Percentiles rank a stretch among this genome's conserved stretches.
Evolutionary conservation across 176 grass and related monocot genomes (phyloP).

Genomic region (Paspalum vaginatum): DNA sequence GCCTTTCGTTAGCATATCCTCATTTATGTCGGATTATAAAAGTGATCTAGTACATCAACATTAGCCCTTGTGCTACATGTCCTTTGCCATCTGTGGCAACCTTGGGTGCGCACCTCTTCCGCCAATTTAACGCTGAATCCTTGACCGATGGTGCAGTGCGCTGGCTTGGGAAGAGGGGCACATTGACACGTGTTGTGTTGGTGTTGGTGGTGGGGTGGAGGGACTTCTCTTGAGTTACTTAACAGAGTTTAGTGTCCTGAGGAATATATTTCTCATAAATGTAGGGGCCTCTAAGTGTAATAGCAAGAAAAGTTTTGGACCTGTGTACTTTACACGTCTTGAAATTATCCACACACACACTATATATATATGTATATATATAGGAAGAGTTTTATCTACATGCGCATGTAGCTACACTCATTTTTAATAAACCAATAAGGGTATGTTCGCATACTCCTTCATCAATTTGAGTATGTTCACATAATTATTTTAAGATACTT

Average conservation of each 20-base stretch:
- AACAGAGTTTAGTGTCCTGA: neutral
- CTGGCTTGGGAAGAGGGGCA: neutral
- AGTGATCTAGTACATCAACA: neutral
- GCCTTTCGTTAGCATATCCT: neutral
- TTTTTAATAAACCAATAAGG: too few species aligned
- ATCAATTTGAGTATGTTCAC: too few species aligned
- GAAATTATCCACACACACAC: neutral
- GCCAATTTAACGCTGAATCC: neutral
- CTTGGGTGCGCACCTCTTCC: neutral
- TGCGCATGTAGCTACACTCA: too few species aligned
- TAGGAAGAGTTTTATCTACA: too few species aligned
- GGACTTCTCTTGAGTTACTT: neutral
- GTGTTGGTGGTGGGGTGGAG: too few species aligned
- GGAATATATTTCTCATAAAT: neutral
- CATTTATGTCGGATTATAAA: neutral
- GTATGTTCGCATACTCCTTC: too few species aligned
- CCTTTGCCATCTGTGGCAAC: neutral
- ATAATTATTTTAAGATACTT: too few species aligned
- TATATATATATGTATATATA: too few species aligned
- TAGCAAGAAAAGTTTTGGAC: neutral
- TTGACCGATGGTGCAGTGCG: neutral
- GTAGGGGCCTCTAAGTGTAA: neutral
- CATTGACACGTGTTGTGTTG: too few species aligned
- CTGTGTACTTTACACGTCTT: neutral
- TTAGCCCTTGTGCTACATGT: too few species aligned